These are phyloP conservation scores for Pythium pyrilobum DNA, from an alignment of 352 stramenopile genomes.

Conservation along the genomic window DNA sequence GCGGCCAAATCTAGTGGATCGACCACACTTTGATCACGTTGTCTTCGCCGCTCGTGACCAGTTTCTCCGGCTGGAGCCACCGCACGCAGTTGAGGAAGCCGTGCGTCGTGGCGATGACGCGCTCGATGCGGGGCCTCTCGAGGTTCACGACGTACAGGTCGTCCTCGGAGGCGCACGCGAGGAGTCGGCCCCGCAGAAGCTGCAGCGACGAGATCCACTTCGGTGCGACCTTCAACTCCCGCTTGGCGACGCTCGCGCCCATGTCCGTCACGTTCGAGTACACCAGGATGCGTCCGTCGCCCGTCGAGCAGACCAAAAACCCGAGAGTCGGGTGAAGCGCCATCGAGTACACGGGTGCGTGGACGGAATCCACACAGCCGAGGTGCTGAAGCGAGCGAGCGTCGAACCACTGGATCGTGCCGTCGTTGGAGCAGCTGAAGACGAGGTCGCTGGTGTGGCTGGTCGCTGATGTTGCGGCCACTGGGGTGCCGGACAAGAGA, in stretches of 20 bases:
- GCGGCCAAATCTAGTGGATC: slow-evolving; percentile 23
- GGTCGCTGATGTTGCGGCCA: not conserved
- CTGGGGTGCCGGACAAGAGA: slow-evolving; percentile 18
- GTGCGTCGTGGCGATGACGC: slow-evolving; percentile 43
- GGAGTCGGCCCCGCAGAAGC: slow-evolving; percentile 23
- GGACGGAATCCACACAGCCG: slow-evolving; percentile 33
- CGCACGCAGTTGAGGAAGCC: slow-evolving; percentile 59
- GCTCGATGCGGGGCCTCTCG: slow-evolving; percentile 26
- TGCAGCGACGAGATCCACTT: slow-evolving; percentile 67
- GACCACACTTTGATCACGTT: slow-evolving; percentile 69
- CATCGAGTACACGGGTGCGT: slow-evolving; percentile 54
- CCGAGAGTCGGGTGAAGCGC: slow-evolving; percentile 17
- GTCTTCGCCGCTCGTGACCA: slow-evolving; percentile 55
- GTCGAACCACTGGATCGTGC: slow-evolving; percentile 67
- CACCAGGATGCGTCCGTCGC: slow-evolving; percentile 50
- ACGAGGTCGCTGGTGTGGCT: slow-evolving; percentile 17
- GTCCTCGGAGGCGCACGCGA: slow-evolving; percentile 58
- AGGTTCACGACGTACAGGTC: slow-evolving; percentile 54
- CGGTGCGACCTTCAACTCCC: slow-evolving; percentile 35
- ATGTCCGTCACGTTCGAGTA: slow-evolving; percentile 24
- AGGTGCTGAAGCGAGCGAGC: slow-evolving; percentile 33
- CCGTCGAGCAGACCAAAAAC: slow-evolving; percentile 55
- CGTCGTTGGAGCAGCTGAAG: slow-evolving; percentile 67
- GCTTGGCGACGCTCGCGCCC: slow-evolving; percentile 3
- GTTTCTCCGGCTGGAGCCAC: slow-evolving; percentile 32